Base-by-base conservation (phyloP, 441 rosid genomes). In the Mallotus repandus region DNA sequence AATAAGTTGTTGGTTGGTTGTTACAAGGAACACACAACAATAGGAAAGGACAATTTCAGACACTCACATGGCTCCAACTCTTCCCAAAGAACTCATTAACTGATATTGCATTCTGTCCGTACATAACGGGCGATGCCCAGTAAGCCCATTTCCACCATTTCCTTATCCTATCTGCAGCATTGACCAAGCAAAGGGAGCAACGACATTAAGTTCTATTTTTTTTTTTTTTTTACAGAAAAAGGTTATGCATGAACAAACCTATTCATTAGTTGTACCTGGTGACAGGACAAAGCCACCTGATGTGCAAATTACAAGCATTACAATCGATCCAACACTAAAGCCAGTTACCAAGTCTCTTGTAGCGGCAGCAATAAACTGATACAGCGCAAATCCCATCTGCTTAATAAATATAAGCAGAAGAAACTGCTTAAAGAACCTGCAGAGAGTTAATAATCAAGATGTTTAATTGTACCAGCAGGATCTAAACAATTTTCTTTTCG, bases 51-150 rank as follows among this genome's bases (percentile, higher is more conserved):
- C 29, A 41, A 70, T 66, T 59, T 0, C 12, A 41, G 68, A 58
- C 53, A 55, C 2, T 79, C 84, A 91, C 98, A 64, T 74, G 89
- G 15, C 77, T 82, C 98, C 98, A 93, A 45, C 87, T 85, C 41
- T 86, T 64, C 52, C 97, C 96, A 6, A 93, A 90, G 77, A 88
- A 93, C 78, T 91, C 98, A 55, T 93, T 93, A 65, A 84, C 89
- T 9, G 84, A 75, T 2, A 93, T 78, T 4, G 95, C 98, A 50
- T 88, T 87, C 77, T 93, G 98, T 46, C 81, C 95, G 32, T 93
- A 93, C 98, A 93, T 93, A 70, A 93, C 38, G 11, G 97, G 98
- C 6, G 97, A 93, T 53, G 74, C 38, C 97, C 97, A 93, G 75
- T 81, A 93, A 71, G 84, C 97, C n/a, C n/a, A 93, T 69, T 78